Evolutionary conservation across 2,329 filamentous ascomycete species (phyloP), one percentile per base, ranked within the genome.

Genomic region (Cladophialophora carrionii): DNA sequence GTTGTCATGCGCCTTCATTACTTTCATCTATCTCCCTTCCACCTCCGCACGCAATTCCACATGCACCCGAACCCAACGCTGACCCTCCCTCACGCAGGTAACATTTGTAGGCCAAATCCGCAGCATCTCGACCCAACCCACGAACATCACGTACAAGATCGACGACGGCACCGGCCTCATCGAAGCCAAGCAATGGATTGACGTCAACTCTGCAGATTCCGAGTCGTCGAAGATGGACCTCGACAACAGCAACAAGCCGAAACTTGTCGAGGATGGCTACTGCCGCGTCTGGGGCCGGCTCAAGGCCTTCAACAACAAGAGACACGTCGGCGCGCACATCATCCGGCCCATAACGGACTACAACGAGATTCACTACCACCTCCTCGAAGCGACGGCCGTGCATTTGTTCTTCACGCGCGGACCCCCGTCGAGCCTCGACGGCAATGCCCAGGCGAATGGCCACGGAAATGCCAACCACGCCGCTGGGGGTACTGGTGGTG

Each of bases 151-250:
- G 53, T 96, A 96, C 84, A 90, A 89, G 74, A 82, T 99, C 73
- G 95, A 99, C 79, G 95, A 99, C 78, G 95, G 95, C 76, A 99
- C 96, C 0, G 93, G 92, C 66, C 84, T 88, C 67, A 89, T 97
- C 72, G 96, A 99, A 78, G 93, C 92, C 71, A 96, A 95, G 81
- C 88, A 90, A 77, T 96, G 90, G 90, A 83, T 90, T 63, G 89
- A 94, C 78, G 79, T 84, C 70, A 82, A 84, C 41, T 75, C 78
- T 46, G 76, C 78, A 1, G 70, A 71, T 49, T 20, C 57, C 24
- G 14, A 4, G 1, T 34, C 52, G 4, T 34, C 52, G 32, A 73
- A 74, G 51, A 79, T 82, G 75, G 80, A 82, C 49, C 78, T 77
- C 20, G 79, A 81, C 53, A 76, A 43, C n/a, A 20, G 37, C 17